Conservation (phyloP, 2,329 filamentous ascomycete genomes). For the Fonsecaea erecta region DNA sequence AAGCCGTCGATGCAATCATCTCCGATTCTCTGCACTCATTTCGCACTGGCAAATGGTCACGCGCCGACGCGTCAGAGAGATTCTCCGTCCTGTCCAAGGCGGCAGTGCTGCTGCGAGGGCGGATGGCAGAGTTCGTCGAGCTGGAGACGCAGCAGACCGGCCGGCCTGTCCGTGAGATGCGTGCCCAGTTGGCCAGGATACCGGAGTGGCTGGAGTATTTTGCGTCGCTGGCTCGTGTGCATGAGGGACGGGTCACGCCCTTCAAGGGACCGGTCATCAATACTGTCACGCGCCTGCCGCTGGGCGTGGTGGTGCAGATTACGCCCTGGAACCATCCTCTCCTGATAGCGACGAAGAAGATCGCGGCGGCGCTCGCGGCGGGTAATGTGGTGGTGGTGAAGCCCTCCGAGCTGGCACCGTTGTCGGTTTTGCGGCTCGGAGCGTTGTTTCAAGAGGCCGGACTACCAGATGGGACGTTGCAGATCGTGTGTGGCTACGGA, state of each 20-base stretch:
- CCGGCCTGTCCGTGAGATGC: conserved; percentile 71
- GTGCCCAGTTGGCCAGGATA: conserved; percentile 66
- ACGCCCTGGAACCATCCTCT: conserved; percentile 49
- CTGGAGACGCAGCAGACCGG: conserved; percentile 72
- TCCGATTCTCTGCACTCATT: conserved; percentile 45
- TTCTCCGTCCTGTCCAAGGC: conserved; percentile 67
- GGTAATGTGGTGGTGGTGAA: conserved; percentile 49
- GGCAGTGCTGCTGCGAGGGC: conserved; percentile 58
- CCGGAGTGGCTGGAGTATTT: conserved; percentile 72
- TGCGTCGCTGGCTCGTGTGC: conserved; percentile 67
- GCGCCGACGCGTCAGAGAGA: conserved; percentile 60
- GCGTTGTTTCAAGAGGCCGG: conserved; percentile 50
- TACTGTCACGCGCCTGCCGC: conserved; percentile 43
- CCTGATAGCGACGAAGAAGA: conserved; percentile 39
- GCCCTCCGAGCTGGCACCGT: conserved; percentile 49
- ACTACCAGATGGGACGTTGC: conserved; percentile 50
- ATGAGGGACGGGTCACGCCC: conserved; percentile 69
- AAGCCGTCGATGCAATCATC: conserved; percentile 59
- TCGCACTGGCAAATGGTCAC: conserved; percentile 61
- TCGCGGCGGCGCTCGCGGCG: conserved; percentile 40
- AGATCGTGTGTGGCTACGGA: conserved; percentile 60
- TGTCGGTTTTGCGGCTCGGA: conserved; percentile 49
- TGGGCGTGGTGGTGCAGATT: conserved; percentile 48
- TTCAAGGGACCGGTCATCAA: conserved; percentile 55
- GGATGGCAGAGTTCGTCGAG: conserved; percentile 62